A percentile compares a stretch with the other conserved stretches of the same genome.
phyloP scores from a whole-genome alignment of 208 protist species.

The Crithidia brevicula region DNA sequence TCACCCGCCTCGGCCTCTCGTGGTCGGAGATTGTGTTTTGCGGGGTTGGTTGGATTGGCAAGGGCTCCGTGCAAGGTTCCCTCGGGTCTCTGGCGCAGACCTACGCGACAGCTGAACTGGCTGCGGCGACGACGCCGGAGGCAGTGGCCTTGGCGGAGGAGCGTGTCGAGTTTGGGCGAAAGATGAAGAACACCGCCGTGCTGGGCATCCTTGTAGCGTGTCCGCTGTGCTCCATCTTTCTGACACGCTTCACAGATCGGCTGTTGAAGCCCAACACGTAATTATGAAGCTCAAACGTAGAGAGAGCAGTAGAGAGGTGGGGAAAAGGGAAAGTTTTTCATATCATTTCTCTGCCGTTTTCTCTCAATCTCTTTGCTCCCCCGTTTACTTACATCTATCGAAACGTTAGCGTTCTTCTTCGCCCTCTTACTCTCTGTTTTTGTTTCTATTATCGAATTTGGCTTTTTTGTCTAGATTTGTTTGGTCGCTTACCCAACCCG shows the following conservation, averaged over 20 bases:
- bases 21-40: conserved; percentile 58
- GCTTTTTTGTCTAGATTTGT: too few species aligned
- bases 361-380: too few species aligned
- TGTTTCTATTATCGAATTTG: too few species aligned
- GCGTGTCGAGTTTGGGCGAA: conserved; percentile 33
- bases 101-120: conserved; percentile 34
- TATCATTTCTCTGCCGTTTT: too few species aligned
- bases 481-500: too few species aligned
- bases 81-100: conserved; percentile 36
- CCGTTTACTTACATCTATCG: neutral
- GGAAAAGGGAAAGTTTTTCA: too few species aligned
- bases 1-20: conserved; percentile 40
- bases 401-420: neutral
- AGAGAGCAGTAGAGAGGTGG: too few species aligned
- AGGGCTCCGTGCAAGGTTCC: conserved; percentile 57
- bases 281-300: too few species aligned
- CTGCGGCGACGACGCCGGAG: conserved; percentile 29
- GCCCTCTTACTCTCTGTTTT: neutral
- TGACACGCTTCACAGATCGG: conserved; percentile 36
- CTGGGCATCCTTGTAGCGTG: conserved; percentile 56
- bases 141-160: conserved; percentile 20
- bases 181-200: conserved; percentile 61
- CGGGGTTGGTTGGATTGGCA: conserved; percentile 60
- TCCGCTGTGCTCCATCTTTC: conserved; percentile 62
- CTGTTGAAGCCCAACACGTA: conserved; percentile 43